phyloP scores from a whole-genome alignment of 345 rosid species.

The Bruguiera gymnorhiza region DNA sequence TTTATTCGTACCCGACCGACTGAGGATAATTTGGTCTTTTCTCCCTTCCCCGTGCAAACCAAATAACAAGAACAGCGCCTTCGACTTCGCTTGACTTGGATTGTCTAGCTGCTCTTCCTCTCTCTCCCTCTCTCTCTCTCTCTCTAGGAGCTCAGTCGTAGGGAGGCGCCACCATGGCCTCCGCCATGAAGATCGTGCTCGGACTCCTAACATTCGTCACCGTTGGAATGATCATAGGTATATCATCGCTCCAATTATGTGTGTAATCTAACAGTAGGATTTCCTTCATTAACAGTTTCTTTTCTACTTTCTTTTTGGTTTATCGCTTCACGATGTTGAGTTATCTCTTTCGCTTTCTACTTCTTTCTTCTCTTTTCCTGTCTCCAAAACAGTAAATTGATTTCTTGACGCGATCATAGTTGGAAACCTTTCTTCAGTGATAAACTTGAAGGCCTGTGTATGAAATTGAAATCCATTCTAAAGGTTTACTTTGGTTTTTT shows the following conservation, averaged over 20 bases:
- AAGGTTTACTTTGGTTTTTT: background rate
- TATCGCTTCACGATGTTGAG: too few relatives aligned
- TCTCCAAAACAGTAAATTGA: too few relatives aligned
- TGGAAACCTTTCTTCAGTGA: too few relatives aligned
- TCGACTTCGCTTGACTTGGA: background rate
- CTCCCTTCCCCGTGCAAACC: too few relatives aligned
- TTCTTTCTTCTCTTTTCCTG: too few relatives aligned
- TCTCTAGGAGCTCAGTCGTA: background rate
- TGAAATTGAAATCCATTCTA: too few relatives aligned
- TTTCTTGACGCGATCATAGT: too few relatives aligned
- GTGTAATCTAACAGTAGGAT: background rate
- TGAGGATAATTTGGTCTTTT: too few relatives aligned
- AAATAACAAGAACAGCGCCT: too few relatives aligned
- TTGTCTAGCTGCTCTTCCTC: background rate
- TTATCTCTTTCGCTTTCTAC: too few relatives aligned
- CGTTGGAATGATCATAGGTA: slow-evolving; percentile 89
- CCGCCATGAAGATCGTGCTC: slow-evolving; percentile 66
- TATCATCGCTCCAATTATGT: background rate
- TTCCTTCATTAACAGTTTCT: background rate
- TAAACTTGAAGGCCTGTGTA: too few relatives aligned
- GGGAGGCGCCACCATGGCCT: slow-evolving; percentile 40
- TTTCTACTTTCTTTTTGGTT: background rate
- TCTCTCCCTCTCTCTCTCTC: background rate
- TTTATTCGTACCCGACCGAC: too few relatives aligned
- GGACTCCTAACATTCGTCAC: slow-evolving; percentile 87